Conservation (phyloP, 768 basidiomycete species). For the Lactifluus subvellereus region DNA sequence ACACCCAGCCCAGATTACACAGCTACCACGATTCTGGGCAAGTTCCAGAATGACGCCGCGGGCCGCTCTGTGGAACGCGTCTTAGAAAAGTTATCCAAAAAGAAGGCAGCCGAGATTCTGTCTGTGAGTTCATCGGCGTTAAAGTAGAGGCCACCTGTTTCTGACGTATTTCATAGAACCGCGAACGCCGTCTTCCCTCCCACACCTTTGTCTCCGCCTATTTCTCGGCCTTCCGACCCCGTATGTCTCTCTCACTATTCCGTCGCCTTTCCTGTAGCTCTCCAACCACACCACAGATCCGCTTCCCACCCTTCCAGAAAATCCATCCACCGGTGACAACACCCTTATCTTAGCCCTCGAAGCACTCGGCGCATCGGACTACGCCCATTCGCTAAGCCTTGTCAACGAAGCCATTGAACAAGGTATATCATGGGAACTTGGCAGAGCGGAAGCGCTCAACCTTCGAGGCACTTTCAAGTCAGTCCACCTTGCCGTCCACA, state of each 20-base stretch:
- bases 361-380: slow-evolving; percentile 81
- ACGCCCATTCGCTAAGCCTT: slow-evolving; percentile 70
- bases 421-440: slow-evolving; percentile 68
- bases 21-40: slow-evolving; percentile 91
- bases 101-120: slow-evolving; percentile 70
- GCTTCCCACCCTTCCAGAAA: slow-evolving; percentile 65
- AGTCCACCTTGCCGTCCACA: slow-evolving; percentile 27
- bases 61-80: slow-evolving; percentile 87
- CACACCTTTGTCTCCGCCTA: slow-evolving; percentile 91
- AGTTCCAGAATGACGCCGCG: slow-evolving; percentile 78
- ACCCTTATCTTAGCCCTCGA: slow-evolving; percentile 76
- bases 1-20: slow-evolving; percentile 66
- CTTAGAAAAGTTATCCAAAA: slow-evolving; percentile 70
- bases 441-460: slow-evolving; percentile 85
- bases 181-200: slow-evolving; percentile 81
- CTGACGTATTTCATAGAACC: slow-evolving; percentile 38
- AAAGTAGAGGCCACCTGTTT: not conserved
- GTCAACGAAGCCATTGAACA: slow-evolving; percentile 84
- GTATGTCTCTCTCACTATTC: slow-evolving; percentile 40
- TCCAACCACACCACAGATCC: slow-evolving; percentile 40
- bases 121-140: slow-evolving; percentile 38
- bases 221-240: slow-evolving; percentile 91
- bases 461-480: slow-evolving; percentile 95
- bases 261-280: slow-evolving; percentile 1
- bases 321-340: slow-evolving; percentile 72